phyloP scores from a whole-genome alignment of 2,329 filamentous ascomycete genomes.

The Cercospora nicotianae region DNA sequence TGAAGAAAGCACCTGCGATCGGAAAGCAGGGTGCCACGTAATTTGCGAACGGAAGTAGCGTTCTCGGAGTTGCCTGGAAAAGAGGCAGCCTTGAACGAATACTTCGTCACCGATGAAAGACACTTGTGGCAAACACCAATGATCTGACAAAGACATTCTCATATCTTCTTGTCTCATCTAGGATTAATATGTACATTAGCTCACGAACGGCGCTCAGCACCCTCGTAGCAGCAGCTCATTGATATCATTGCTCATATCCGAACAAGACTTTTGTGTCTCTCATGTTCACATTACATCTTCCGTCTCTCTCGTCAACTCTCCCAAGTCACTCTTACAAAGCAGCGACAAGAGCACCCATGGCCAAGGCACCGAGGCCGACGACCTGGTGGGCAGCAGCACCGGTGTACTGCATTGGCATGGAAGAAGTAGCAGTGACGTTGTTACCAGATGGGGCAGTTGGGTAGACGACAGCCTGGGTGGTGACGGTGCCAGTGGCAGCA shows the following conservation, averaged over 20 bases:
- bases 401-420: constrained; percentile 15
- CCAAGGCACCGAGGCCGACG: constrained; percentile 15
- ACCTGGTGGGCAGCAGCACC: constrained; percentile 17
- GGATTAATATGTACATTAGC: constrained; percentile 8
- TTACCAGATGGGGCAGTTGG: not conserved
- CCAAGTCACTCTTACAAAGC: constrained; percentile 6
- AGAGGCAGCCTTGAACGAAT: not conserved
- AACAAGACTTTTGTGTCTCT: not conserved
- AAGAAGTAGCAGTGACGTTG: constrained; percentile 8
- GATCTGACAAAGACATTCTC: not conserved
- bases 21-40: no score
- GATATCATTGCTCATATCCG: constrained; percentile 1
- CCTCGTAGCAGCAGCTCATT: not conserved
- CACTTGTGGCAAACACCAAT: not conserved
- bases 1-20: no score
- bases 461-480: not conserved
- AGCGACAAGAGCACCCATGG: constrained; percentile 16
- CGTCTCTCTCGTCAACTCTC: not conserved
- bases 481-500: constrained; percentile 5
- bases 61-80: no score
- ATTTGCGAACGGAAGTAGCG: no score
- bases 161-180: not conserved
- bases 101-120: no score
- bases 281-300: constrained; percentile 4
- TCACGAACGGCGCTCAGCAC: not conserved